Evolutionary conservation across 352 stramenopile genomes (phyloP).

Genomic region (Globisporangium takayamanum): DNA sequence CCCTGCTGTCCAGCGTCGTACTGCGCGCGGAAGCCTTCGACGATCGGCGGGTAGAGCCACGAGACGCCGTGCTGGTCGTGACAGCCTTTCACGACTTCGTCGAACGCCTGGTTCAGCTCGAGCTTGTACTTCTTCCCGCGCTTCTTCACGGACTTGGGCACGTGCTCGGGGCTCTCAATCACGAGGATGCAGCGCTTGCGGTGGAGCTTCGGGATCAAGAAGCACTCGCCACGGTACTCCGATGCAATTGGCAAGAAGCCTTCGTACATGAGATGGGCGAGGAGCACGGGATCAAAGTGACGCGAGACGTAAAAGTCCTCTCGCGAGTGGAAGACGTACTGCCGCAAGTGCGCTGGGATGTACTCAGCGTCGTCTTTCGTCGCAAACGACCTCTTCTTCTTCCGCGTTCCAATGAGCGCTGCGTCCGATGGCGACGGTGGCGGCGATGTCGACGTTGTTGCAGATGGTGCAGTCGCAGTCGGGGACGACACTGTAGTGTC

Average conservation of each 20-base stretch:
- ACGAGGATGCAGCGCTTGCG: conserved; percentile 84
- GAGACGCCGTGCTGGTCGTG: conserved; percentile 89
- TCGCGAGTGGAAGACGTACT: conserved; percentile 87
- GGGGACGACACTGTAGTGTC: background rate
- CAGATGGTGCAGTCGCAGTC: background rate
- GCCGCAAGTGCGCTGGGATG: conserved; percentile 78
- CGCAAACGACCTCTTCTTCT: background rate
- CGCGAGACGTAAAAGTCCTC: conserved; percentile 92
- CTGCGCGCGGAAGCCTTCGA: conserved; percentile 72
- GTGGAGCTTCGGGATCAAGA: conserved; percentile 88
- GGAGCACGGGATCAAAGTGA: conserved; percentile 83
- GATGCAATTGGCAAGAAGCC: conserved; percentile 94
- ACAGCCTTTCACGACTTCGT: conserved; percentile 86
- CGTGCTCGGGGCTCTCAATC: conserved; percentile 54
- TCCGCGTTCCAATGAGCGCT: conserved; percentile 3
- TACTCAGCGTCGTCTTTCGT: conserved; percentile 61
- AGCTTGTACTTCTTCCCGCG: conserved; percentile 84
- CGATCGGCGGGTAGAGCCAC: conserved; percentile 91
- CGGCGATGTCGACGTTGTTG: background rate
- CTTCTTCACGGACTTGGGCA: conserved; percentile 89
- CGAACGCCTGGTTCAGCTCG: conserved; percentile 86
- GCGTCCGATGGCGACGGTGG: conserved; percentile 6
- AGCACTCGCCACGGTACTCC: conserved; percentile 52
- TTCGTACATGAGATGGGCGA: conserved; percentile 90
- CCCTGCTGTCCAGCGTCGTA: conserved; percentile 50